phyloP scores from a whole-genome alignment of 2,329 filamentous ascomycete genomes.

The Cordyceps tenuipes region DNA sequence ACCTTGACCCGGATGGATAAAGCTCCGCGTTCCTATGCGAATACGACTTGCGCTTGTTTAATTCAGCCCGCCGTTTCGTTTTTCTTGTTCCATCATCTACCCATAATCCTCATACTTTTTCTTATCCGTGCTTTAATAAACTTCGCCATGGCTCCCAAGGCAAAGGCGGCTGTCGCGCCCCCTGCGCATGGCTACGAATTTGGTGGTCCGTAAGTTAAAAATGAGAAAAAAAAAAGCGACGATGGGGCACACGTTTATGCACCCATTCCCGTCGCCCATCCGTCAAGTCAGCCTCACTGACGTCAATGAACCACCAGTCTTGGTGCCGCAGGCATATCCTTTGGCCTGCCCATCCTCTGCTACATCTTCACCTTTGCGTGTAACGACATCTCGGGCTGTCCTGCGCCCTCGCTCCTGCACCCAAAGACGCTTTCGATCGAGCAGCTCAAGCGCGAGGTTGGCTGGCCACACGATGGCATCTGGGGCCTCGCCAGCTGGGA shows the following conservation, averaged over 20 bases:
- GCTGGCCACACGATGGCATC: conserved; percentile 68
- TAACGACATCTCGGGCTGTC: conserved; percentile 89
- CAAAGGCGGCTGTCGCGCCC: conserved; percentile 20
- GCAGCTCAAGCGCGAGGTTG: conserved; percentile 68
- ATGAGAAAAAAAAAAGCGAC: background rate
- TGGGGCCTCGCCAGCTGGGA: conserved; percentile 61
- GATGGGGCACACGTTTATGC: background rate
- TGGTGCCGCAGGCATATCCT: conserved; percentile 69
- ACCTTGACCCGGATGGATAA: conserved; percentile 20
- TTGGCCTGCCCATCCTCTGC: conserved; percentile 69
- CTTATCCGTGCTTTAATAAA: background rate
- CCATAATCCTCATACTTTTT: background rate
- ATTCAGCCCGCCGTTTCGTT: background rate
- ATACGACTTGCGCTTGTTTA: background rate
- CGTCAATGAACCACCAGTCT: conserved; percentile 43
- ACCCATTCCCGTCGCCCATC: background rate
- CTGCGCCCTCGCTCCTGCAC: conserved; percentile 68
- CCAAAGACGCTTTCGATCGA: conserved; percentile 64
- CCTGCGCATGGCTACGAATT: conserved; percentile 42
- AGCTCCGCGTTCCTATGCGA: conserved; percentile 14
- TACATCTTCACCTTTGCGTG: conserved; percentile 78
- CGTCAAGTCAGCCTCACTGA: conserved; percentile 11
- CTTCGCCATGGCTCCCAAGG: conserved; percentile 25
- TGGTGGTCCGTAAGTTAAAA: conserved; percentile 38
- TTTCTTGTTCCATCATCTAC: background rate